Evolutionary conservation across 345 rosid species (phyloP), one percentile per base, ranked within the genome.

Genomic region (Jatropha curcas): DNA sequence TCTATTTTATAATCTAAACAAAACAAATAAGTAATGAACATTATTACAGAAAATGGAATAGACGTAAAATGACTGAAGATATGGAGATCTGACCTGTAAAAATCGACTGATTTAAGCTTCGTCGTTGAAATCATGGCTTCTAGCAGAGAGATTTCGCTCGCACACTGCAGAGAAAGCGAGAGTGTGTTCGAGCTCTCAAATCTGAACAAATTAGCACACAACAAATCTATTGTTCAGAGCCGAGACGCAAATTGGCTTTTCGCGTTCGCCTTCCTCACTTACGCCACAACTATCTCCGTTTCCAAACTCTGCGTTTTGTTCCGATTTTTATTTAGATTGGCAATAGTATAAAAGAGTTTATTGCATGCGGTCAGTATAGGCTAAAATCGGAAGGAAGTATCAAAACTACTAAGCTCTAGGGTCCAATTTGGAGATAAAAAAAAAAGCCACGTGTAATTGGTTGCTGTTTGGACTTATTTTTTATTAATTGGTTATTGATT

Each of bases 71-170:
- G 20, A 48, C 17, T 2, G n/a, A 14, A 25, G n/a, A 60, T 48
- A 71, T 25, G 34, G 28, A 48, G 57, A 66, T 33, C 67, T 12
- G 31, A 74, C 82, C 82, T 74, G 76, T 79, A 79, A 55, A 79
- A 79, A 71, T 79, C 82, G 46, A 79, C 79, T 33, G 82, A 79
- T 79, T 79, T 79, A 65, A 79, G 76, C 76, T 61, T 79, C 65
- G 52, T 60, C 9, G 82, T 14, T 17, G 82, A 74, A 59, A 79
- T 63, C 82, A 77, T 77, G 74, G 73, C 65, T 7, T 25, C 35
- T 6, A 53, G 3, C 24, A 39, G 12, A 41, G 13, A 41, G 69
- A 72, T 51, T 31, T 11, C 24, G 20, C 48, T 46, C 5, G 33
- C 68, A 20, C 39, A 39, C 30, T 37, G 25, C 34, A 19, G 45